Evolutionary conservation across 1,139 yeast genomes (phyloP), one percentile per base, ranked within the genome.

Genomic region (Candida sp.): DNA sequence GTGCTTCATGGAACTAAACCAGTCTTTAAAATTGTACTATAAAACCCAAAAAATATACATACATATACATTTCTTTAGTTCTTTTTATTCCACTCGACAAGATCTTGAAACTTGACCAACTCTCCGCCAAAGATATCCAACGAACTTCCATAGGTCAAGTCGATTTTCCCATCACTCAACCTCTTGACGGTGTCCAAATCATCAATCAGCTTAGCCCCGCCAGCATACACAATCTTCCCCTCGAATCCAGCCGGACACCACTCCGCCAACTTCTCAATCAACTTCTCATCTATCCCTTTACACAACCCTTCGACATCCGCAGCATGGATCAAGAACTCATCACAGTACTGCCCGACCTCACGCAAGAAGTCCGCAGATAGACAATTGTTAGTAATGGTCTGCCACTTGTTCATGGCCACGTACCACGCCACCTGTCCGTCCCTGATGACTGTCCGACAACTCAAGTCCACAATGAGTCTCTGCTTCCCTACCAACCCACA

Each of bases 291-390:
- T 42, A 94, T 90, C 0, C 99, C 99, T 42, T 84, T 81, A 66
- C 99, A 94, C 27, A 94, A 76, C 0, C 99, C 99, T 69, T 94
- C 99, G 3, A 94, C 98, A 67, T 94, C 99, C 0, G 99, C 99
- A 3, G 99, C 99, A 70, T 94, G 99, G 27, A 94, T 86, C 53
- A 94, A 73, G 62, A 93, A 90, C 69, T 94, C 99, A 56, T 84
- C 81, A 62, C 98, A 90, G 67, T 87, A 90, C 47, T 75, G 52
- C 11, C 88, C 72, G 35, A 94, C 78, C 49, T 68, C 56, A 4
- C 60, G 66, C 50, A 94, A 78, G 31, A 90, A 81, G 31, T 80
- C 81, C 40, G 67, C 66, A 47, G 76, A 75, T 49, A 94, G 74
- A 49, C 72, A 80, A 46, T 85, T 80, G 44, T 77, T 78, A 0